Evolutionary conservation across 805 yeast genomes (phyloP).

Genomic region (Peterozyma toletana): DNA sequence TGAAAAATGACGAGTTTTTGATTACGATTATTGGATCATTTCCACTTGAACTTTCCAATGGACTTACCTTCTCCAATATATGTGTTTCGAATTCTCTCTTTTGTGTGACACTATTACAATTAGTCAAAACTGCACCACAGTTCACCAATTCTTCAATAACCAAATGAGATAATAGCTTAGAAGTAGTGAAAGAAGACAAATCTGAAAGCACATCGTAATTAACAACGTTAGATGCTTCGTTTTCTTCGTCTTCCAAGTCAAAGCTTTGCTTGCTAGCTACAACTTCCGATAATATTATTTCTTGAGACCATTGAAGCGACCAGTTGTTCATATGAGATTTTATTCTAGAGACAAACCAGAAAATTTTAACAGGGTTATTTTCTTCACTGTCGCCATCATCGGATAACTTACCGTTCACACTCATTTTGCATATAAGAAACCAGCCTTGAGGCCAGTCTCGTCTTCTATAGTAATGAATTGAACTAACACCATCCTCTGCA

Average conservation of each 20-base stretch:
- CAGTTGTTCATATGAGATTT: slow-evolving; percentile 45
- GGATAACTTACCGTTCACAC: slow-evolving; percentile 7
- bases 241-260: slow-evolving; percentile 14
- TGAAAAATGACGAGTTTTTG: slow-evolving; percentile 26
- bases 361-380: slow-evolving; percentile 22
- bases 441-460: slow-evolving; percentile 52
- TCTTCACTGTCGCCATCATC: too few species aligned
- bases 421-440: slow-evolving; percentile 36
- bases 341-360: slow-evolving; percentile 49
- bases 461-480: slow-evolving; percentile 32
- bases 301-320: slow-evolving; percentile 44
- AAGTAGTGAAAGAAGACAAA: slow-evolving; percentile 36
- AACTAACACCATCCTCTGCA: not conserved
- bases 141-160: slow-evolving; percentile 40
- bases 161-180: slow-evolving; percentile 42
- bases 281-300: not conserved
- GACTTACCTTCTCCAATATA: slow-evolving; percentile 13
- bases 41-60: slow-evolving; percentile 18
- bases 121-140: slow-evolving; percentile 30
- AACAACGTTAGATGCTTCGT: not conserved
- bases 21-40: slow-evolving; percentile 24
- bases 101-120: slow-evolving; percentile 14
- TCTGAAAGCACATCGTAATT: slow-evolving; percentile 27
- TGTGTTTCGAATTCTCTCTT: not conserved
- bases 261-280: too few species aligned